Evolutionary conservation across 306 rosid species (phyloP), one percentile per base, ranked within the genome.

Genomic region (Trifolium subterraneum): DNA sequence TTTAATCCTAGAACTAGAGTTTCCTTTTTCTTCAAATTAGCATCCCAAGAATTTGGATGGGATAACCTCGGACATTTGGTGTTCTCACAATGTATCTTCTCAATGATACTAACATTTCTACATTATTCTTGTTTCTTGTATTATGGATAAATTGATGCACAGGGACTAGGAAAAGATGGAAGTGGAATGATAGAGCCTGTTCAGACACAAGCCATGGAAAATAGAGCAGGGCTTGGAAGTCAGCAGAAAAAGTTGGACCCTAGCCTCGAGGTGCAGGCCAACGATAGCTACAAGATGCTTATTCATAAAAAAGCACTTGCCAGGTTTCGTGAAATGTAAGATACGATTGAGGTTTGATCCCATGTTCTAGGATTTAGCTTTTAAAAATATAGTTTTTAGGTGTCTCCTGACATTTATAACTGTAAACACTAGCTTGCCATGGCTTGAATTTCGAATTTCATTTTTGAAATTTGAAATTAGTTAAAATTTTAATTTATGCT

Each of bases 151-250:
- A 79, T 38, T 76, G 80, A 76, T 82, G 79, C 45, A 68, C 90
- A 94, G 98, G 98, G 98, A 12, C 83, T 94, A 69, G 98, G 98
- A 71, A 94, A 87, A 73, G 96, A 94, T 85, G 98, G 98, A 70
- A 94, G 94, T 81, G 98, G 98, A 73, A 84, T 94, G 96, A 84
- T 70, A 64, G 98, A 91, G 84, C 98, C 98, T 13, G 98, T 94
- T 33, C 96, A 91, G 84, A 88, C 98, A 51, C 96, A 88, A 76
- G 84, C 93, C 44, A 66, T 81, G 75, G 97, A 91, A 54, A 79
- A 82, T 74, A 84, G 98, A 65, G 98, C 98, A 31, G 98, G 98
- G 63, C 97, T 94, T 63, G 98, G 98, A 73, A 91, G 97, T 80
- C 93, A 84, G 86, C 94, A 86, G 88, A 94, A 92, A 87, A 91